Evolutionary conservation across 2,329 filamentous ascomycete species (phyloP).

Genomic region (Fusarium compactum): DNA sequence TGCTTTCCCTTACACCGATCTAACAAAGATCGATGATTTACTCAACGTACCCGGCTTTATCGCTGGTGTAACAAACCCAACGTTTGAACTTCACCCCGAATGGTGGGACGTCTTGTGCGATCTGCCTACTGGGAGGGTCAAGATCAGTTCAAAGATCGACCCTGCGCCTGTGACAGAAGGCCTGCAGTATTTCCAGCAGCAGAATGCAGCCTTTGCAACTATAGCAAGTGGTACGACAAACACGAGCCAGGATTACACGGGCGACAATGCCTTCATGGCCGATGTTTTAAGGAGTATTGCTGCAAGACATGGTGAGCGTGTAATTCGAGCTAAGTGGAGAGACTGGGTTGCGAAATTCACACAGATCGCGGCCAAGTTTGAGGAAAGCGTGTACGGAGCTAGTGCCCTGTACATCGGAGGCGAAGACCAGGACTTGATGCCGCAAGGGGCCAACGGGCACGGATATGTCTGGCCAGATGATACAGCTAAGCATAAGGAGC

Average conservation of each 20-base stretch:
- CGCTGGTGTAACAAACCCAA: slow-evolving; percentile 96
- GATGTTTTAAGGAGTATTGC: slow-evolving; percentile 86
- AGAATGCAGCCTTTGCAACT: slow-evolving; percentile 70
- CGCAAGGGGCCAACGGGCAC: slow-evolving; percentile 77
- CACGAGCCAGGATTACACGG: slow-evolving; percentile 76
- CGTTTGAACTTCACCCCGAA: slow-evolving; percentile 92
- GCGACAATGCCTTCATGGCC: slow-evolving; percentile 89
- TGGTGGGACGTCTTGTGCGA: slow-evolving; percentile 99
- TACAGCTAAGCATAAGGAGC: slow-evolving; percentile 80
- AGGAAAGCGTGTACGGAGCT: slow-evolving; percentile 94
- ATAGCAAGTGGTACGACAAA: slow-evolving; percentile 59
- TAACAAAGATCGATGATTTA: slow-evolving; percentile 97
- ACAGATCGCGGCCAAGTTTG: slow-evolving; percentile 90
- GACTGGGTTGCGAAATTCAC: slow-evolving; percentile 96
- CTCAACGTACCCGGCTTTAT: slow-evolving; percentile 97
- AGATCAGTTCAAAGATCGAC: slow-evolving; percentile 92
- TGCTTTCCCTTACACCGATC: slow-evolving; percentile 96
- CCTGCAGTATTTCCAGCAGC: slow-evolving; percentile 86
- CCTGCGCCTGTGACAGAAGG: slow-evolving; percentile 85
- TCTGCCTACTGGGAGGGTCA: slow-evolving; percentile 89
- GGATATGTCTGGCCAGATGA: slow-evolving; percentile 97
- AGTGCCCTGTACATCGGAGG: slow-evolving; percentile 88
- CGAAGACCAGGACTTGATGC: slow-evolving; percentile 73
- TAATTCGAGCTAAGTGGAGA: slow-evolving; percentile 91
- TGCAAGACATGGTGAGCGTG: slow-evolving; percentile 87